phyloP scores from a whole-genome alignment of 805 yeast genomes.

The Nematodospora valgi region DNA sequence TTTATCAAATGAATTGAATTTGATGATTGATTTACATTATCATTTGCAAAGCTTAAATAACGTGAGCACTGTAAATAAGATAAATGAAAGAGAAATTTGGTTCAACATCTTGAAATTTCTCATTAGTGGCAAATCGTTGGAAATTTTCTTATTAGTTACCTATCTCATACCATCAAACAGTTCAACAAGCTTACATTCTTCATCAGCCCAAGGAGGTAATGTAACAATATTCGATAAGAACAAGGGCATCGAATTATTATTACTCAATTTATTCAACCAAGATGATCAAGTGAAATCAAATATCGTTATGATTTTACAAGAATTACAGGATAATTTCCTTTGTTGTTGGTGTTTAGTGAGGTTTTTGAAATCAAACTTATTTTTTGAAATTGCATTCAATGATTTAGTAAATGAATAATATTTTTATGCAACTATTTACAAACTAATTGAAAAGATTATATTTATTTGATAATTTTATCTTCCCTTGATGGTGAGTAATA shows the following conservation, averaged over 20 bases:
- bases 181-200: conserved; percentile 35
- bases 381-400: conserved; percentile 38
- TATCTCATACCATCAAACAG: conserved; percentile 41
- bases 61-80: conserved; percentile 9
- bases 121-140: conserved; percentile 40
- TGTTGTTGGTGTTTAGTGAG: conserved; percentile 44
- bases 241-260: conserved; percentile 40
- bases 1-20: conserved; percentile 37
- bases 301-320: conserved; percentile 40
- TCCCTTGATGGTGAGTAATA: conserved; percentile 7
- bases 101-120: conserved; percentile 39
- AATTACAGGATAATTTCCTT: conserved; percentile 39
- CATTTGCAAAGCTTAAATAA: conserved; percentile 34
- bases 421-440: not conserved
- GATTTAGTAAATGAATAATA: conserved; percentile 20
- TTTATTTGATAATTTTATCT: conserved; percentile 8
- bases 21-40: conserved; percentile 42
- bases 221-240: conserved; percentile 42
- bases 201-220: conserved; percentile 37
- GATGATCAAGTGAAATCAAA: conserved; percentile 39
- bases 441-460: conserved; percentile 1
- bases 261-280: conserved; percentile 39
- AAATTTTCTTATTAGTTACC: conserved; percentile 35
- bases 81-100: conserved; percentile 39
- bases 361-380: conserved; percentile 32